Percentiles rank a stretch among this genome's conserved stretches.
These are phyloP conservation scores for Dioszegia hungarica DNA, from an alignment of 768 basidiomycete species.

Conservation along the genomic window DNA sequence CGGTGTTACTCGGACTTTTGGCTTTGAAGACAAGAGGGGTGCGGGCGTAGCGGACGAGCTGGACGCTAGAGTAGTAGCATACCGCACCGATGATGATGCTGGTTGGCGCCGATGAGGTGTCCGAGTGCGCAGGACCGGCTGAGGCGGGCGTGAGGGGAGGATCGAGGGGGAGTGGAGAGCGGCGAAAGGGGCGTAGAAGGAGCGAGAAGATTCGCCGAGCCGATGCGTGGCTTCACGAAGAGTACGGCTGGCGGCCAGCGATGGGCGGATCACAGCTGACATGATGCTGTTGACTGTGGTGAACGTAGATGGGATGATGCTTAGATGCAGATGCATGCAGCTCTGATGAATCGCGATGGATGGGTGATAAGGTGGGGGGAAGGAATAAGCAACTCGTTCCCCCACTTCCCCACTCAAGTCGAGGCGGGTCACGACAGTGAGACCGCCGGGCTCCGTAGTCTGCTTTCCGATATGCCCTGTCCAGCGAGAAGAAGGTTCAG, in stretches of 20 bases:
- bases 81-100: neutral
- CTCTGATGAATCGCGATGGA: too few species aligned
- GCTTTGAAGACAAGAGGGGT: neutral
- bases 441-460: too few species aligned
- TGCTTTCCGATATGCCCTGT: too few species aligned
- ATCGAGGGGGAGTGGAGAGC: neutral
- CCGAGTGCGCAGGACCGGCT: neutral
- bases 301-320: too few species aligned
- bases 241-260: neutral
- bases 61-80: neutral
- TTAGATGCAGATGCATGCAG: too few species aligned
- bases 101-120: neutral
- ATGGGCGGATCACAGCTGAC: neutral
- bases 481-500: too few species aligned
- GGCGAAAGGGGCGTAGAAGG: neutral
- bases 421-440: too few species aligned
- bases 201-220: neutral
- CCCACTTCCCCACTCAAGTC: too few species aligned
- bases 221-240: neutral
- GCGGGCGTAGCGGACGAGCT: neutral
- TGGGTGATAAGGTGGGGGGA: too few species aligned
- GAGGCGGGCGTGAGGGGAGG: neutral
- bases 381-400: too few species aligned
- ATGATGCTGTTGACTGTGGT: too few species aligned
- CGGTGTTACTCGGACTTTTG: slow-evolving; percentile 27